Conservation (phyloP, 2,329 filamentous ascomycete genomes). For the Fusarium sp. region DNA sequence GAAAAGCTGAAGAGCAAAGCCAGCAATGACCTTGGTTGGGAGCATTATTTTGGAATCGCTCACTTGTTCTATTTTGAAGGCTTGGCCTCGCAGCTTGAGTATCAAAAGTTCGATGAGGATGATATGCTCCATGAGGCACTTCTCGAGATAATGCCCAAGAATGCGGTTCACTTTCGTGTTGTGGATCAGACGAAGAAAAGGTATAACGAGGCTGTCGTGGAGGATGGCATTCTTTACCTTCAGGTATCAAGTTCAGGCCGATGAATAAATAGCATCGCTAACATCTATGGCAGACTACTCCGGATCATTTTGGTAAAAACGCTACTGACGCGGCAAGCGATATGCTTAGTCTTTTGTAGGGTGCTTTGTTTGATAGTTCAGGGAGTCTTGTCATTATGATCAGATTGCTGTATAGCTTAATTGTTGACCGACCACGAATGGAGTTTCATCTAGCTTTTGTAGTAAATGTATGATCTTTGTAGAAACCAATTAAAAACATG, state of each 20-base stretch:
- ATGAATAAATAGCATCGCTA: background rate
- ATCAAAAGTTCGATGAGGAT: slow-evolving; percentile 60
- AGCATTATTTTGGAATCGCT: slow-evolving; percentile 57
- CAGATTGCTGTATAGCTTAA: background rate
- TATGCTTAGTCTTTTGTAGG: slow-evolving; percentile 53
- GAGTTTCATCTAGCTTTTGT: too few relatives aligned
- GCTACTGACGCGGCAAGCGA: slow-evolving; percentile 50
- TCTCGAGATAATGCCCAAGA: slow-evolving; percentile 59
- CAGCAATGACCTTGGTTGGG: slow-evolving; percentile 53
- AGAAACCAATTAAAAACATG: too few relatives aligned
- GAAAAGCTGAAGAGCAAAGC: slow-evolving; percentile 54
- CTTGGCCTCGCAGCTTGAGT: slow-evolving; percentile 56
- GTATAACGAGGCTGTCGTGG: slow-evolving; percentile 61
- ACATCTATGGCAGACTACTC: slow-evolving; percentile 47
- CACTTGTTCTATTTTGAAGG: slow-evolving; percentile 59
- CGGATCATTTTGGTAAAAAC: slow-evolving; percentile 55
- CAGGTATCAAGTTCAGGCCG: slow-evolving; percentile 52
- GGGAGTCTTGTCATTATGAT: background rate
- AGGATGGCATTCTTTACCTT: slow-evolving; percentile 63
- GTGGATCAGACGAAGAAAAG: slow-evolving; percentile 56
- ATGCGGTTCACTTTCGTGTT: slow-evolving; percentile 59
- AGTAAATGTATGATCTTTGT: too few relatives aligned
- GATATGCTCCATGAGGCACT: slow-evolving; percentile 63
- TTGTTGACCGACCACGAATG: too few relatives aligned
- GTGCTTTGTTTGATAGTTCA: background rate